These are phyloP conservation scores for Cyclotella atomus DNA, from an alignment of 108 stramenopile genomes.

Conservation along the genomic window DNA sequence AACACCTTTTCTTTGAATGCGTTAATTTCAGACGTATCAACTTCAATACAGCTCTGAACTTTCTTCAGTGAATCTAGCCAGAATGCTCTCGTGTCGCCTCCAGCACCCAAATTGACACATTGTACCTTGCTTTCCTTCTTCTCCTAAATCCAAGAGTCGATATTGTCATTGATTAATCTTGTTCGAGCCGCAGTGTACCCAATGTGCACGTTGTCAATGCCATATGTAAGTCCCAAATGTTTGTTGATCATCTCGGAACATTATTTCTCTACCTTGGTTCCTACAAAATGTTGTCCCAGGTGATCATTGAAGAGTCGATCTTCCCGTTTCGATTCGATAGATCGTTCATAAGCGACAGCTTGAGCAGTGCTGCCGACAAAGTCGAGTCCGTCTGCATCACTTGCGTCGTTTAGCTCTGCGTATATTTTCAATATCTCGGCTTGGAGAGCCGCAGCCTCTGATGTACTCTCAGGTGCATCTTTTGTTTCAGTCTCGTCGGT, in stretches of 20 bases:
- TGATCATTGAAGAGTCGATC: neutral
- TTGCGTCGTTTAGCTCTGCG: neutral
- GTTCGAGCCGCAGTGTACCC: neutral
- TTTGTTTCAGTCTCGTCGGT: neutral
- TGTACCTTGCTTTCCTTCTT: neutral
- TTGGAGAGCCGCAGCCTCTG: neutral
- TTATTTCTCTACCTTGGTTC: neutral
- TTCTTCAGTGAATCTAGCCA: neutral
- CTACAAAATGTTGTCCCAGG: neutral
- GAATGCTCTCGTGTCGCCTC: neutral
- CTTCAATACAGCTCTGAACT: neutral
- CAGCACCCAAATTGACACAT: neutral
- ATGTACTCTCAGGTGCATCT: neutral
- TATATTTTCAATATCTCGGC: neutral
- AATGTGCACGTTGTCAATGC: slow-evolving; percentile 4
- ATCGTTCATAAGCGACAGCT: slow-evolving; percentile 4
- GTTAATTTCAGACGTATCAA: neutral
- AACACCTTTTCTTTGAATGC: neutral
- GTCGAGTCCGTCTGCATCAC: neutral
- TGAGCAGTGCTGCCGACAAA: slow-evolving; percentile 7
- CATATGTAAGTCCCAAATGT: neutral
- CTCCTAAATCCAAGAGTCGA: neutral
- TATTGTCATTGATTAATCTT: neutral
- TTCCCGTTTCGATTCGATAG: neutral
- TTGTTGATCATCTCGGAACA: slow-evolving; percentile 7